These are phyloP conservation scores for Stachybotrys elegans DNA, from an alignment of 2,329 filamentous ascomycete species.

Conservation along the genomic window DNA sequence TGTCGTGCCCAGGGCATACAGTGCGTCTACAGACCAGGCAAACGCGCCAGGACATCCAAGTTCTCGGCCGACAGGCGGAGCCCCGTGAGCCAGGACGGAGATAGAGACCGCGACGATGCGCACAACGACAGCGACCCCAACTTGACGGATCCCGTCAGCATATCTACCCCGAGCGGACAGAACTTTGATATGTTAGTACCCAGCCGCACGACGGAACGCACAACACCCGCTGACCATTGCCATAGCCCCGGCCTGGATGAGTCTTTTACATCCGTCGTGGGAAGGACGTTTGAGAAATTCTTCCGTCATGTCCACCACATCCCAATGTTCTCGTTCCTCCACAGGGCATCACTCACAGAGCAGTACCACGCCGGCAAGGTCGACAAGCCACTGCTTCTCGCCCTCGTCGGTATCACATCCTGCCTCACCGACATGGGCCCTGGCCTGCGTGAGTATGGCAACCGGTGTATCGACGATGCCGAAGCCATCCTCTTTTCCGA, in stretches of 20 bases:
- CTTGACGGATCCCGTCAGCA: constrained; percentile 26
- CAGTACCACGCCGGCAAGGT: constrained; percentile 52
- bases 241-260: constrained; percentile 31
- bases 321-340: constrained; percentile 53
- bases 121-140: constrained; percentile 29
- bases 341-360: constrained; percentile 56
- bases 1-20: constrained; percentile 47
- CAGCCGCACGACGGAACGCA: background rate
- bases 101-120: constrained; percentile 23
- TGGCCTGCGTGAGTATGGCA: constrained; percentile 46
- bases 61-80: constrained; percentile 20
- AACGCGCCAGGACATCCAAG: constrained; percentile 27
- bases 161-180: constrained; percentile 26
- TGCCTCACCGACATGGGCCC: constrained; percentile 50
- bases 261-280: constrained; percentile 42
- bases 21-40: constrained; percentile 49
- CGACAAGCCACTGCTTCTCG: constrained; percentile 48
- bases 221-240: background rate
- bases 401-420: constrained; percentile 51
- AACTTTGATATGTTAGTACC: constrained; percentile 28
- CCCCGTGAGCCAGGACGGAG: constrained; percentile 28
- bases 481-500: constrained; percentile 47
- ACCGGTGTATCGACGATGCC: constrained; percentile 50
- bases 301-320: constrained; percentile 56
- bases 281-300: constrained; percentile 51